Evolutionary conservation across 768 basidiomycete genomes (phyloP).

Genomic region (Leccinum longicurvipes): DNA sequence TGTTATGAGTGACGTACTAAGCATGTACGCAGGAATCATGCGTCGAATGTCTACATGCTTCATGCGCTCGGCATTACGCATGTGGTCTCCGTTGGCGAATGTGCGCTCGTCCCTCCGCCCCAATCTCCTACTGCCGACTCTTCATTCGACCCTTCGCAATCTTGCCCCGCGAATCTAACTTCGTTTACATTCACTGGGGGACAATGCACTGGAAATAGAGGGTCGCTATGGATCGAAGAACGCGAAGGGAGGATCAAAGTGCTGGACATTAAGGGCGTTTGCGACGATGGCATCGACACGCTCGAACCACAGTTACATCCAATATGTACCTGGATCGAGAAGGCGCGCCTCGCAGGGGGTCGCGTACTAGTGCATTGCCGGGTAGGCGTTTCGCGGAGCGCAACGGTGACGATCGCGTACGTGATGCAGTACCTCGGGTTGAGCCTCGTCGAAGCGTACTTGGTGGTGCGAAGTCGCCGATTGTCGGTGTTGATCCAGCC

Average conservation of each 20-base stretch:
- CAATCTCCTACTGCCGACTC: conserved; percentile 29
- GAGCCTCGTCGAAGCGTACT: conserved; percentile 89
- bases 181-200: conserved; percentile 36
- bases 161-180: conserved; percentile 2
- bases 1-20: neutral
- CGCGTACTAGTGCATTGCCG: conserved; percentile 94
- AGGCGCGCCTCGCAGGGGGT: conserved; percentile 76
- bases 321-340: conserved; percentile 92
- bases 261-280: conserved; percentile 86
- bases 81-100: conserved; percentile 96
- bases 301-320: conserved; percentile 84
- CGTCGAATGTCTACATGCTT: conserved; percentile 92
- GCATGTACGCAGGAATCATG: conserved; percentile 69
- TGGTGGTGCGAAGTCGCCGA: conserved; percentile 86
- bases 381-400: conserved; percentile 97
- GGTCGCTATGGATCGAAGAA: conserved; percentile 86
- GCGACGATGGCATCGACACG: conserved; percentile 96
- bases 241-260: conserved; percentile 87
- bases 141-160: neutral
- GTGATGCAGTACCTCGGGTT: conserved; percentile 90
- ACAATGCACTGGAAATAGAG: conserved; percentile 51
- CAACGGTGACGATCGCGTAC: conserved; percentile 95
- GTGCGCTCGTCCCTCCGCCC: conserved; percentile 80
- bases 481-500: conserved; percentile 92
- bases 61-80: conserved; percentile 95